Conservation (phyloP, 768 basidiomycete species). For the Podaxis sp. region DNA sequence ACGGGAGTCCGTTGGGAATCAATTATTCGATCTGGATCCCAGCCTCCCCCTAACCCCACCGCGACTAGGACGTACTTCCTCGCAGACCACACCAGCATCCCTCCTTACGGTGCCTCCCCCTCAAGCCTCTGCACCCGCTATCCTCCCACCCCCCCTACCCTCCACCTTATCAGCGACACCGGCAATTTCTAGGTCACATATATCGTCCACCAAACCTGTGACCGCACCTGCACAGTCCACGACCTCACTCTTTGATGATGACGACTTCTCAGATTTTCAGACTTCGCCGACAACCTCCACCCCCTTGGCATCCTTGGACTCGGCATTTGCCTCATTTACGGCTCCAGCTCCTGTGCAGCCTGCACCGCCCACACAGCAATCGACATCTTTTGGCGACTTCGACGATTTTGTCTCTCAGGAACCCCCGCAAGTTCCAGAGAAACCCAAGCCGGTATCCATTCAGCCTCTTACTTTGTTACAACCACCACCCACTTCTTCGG, state of each 20-base stretch:
- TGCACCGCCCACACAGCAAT: constrained; percentile 14
- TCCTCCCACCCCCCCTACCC: neutral
- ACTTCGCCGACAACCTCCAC: constrained; percentile 28
- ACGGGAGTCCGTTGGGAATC: neutral
- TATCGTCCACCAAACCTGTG: constrained; percentile 15
- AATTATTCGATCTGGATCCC: neutral
- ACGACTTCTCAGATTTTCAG: constrained; percentile 52
- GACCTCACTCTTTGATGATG: constrained; percentile 33
- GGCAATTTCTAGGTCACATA: neutral
- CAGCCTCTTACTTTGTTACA: neutral
- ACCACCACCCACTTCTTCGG: constrained; percentile 1
- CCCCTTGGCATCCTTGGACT: constrained; percentile 12
- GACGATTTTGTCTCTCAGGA: constrained; percentile 36
- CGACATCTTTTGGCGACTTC: constrained; percentile 32
- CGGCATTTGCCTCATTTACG: constrained; percentile 1
- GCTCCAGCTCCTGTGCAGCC: constrained; percentile 2
- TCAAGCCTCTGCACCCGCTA: neutral
- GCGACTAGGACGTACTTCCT: neutral
- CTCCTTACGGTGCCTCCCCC: neutral
- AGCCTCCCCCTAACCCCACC: neutral
- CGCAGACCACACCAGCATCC: neutral
- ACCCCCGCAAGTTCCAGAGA: constrained; percentile 19
- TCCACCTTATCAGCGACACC: neutral
- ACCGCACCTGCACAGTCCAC: constrained; percentile 19
- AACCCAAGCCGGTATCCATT: constrained; percentile 30